Conservation (phyloP, 2,329 filamentous ascomycete species). For the Alternaria burnsii region DNA sequence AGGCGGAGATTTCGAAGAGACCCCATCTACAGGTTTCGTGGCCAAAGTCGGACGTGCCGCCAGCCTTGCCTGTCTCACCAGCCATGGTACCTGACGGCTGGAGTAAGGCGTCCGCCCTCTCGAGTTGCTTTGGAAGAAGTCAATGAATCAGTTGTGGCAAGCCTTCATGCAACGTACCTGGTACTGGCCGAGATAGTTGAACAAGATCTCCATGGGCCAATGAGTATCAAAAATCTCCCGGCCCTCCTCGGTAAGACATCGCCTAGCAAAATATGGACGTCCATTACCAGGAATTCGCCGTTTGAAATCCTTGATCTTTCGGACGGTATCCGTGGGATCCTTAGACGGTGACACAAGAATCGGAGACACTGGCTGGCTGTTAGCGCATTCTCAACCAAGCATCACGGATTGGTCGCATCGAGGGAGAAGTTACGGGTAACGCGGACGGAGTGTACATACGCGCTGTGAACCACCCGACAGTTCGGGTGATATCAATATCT, state of each 20-base stretch:
- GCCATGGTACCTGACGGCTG: constrained; percentile 56
- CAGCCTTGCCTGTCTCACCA: constrained; percentile 56
- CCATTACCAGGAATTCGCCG: constrained; percentile 42
- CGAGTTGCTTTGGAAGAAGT: constrained; percentile 54
- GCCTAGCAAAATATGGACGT: constrained; percentile 58
- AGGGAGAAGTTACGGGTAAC: not conserved
- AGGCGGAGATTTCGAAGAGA: constrained; percentile 62
- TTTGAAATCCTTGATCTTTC: constrained; percentile 64
- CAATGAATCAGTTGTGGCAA: constrained; percentile 18
- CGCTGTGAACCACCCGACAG: constrained; percentile 69
- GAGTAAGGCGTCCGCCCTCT: constrained; percentile 56
- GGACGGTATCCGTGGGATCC: constrained; percentile 59
- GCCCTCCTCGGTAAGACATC: constrained; percentile 42
- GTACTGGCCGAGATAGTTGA: constrained; percentile 64
- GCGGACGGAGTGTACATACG: constrained; percentile 37
- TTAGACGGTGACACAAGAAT: constrained; percentile 45
- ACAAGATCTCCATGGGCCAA: constrained; percentile 65
- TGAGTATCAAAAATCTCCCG: constrained; percentile 45
- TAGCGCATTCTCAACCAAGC: not conserved
- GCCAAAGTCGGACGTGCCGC: constrained; percentile 57
- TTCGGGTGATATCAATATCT: constrained; percentile 63
- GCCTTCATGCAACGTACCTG: constrained; percentile 49
- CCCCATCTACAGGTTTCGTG: constrained; percentile 56
- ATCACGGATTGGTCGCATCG: not conserved
- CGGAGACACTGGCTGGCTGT: constrained; percentile 48